phyloP scores from a whole-genome alignment of 495 filamentous ascomycete species.

The Parachaetomium inaequale region DNA sequence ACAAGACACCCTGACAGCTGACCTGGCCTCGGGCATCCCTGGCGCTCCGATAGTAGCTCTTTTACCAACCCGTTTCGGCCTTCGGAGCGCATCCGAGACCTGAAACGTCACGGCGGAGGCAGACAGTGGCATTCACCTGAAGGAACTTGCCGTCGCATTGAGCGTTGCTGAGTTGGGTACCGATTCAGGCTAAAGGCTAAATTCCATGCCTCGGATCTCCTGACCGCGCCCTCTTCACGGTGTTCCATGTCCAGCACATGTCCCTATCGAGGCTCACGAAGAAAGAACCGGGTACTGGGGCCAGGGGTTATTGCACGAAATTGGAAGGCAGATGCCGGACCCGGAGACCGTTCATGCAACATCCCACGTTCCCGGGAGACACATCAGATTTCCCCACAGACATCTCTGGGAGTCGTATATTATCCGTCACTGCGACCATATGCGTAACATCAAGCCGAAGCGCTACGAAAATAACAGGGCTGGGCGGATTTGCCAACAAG shows the following conservation, averaged over 20 bases:
- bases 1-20: too few species aligned
- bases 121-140: background rate
- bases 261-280: background rate
- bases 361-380: background rate
- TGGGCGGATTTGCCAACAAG: background rate
- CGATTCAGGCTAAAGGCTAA: constrained; percentile 26
- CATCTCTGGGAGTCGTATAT: background rate
- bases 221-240: background rate
- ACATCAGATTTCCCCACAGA: background rate
- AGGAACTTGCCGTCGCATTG: constrained; percentile 11
- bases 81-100: constrained; percentile 23
- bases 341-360: constrained; percentile 5
- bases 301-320: background rate
- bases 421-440: constrained; percentile 9
- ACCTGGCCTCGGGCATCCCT: too few species aligned
- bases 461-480: constrained; percentile 1
- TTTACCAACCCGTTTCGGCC: constrained; percentile 21
- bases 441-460: background rate
- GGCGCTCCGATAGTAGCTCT: too few species aligned
- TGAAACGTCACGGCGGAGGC: constrained; percentile 14
- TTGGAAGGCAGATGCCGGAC: background rate
- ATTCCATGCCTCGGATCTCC: constrained; percentile 16
- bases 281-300: constrained; percentile 15
- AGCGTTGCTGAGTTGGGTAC: constrained; percentile 8
- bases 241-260: constrained; percentile 3